These are phyloP conservation scores for Kazachstania kunashirensis DNA, from an alignment of 805 yeast genomes.

Conservation along the genomic window DNA sequence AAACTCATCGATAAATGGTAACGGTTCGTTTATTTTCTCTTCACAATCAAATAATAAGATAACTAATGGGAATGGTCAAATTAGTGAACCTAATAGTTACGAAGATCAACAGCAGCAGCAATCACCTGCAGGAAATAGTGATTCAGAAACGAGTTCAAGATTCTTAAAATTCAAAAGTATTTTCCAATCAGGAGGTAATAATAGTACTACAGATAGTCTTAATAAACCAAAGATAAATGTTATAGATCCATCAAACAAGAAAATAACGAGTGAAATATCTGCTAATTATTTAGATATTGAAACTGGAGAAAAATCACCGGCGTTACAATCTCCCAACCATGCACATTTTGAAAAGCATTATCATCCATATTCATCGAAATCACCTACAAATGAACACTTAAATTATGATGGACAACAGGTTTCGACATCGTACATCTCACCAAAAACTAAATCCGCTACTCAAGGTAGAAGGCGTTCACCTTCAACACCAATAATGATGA, in stretches of 20 bases:
- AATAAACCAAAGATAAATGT: background rate
- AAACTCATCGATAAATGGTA: background rate
- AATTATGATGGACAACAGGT: too few species aligned
- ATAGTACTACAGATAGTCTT: too few species aligned
- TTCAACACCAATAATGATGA: conserved; percentile 12
- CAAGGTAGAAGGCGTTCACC: conserved; percentile 16
- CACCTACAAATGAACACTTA: background rate
- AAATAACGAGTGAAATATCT: too few species aligned
- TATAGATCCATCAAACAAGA: too few species aligned
- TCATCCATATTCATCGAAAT: conserved; percentile 6
- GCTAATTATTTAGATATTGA: background rate
- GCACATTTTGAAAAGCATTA: conserved; percentile 11
- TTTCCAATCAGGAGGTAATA: conserved; percentile 5
- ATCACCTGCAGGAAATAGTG: too few species aligned
- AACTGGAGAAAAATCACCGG: background rate
- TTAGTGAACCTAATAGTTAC: too few species aligned
- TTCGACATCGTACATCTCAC: background rate
- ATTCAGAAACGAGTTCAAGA: conserved; percentile 11
- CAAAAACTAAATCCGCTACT: background rate
- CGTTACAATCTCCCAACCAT: conserved; percentile 2
- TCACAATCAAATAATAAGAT: background rate
- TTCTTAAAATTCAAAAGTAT: conserved; percentile 17
- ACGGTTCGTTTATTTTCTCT: background rate
- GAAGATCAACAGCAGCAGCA: too few species aligned
- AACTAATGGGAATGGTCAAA: too few species aligned